Evolutionary conservation across 768 basidiomycete genomes (phyloP), one percentile per base, ranked within the genome.

Genomic region (Crassisporium funariophilum): DNA sequence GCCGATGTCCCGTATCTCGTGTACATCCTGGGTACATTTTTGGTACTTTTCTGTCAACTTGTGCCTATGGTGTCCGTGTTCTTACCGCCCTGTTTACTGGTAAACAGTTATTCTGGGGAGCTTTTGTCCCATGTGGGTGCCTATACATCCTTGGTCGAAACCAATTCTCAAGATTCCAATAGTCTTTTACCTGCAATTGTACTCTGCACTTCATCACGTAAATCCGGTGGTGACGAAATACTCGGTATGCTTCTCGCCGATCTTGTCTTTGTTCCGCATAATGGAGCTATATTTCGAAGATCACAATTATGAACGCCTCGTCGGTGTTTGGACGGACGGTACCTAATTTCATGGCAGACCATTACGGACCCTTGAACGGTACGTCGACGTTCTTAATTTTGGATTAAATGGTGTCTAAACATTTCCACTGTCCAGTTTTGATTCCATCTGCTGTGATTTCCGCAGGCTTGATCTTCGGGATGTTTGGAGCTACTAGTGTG

Each of bases 251-350:
- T 24, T 15, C 29, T 21, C n/a, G 11, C 9, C 21, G 10, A 13
- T 36, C 33, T 36, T 24, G 19, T 21, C 13, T 20, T 19, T 19
- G n/a, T n/a, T 4, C 31, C 7, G 19, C n/a, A 41, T 37, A 7
- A 8, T 11, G 16, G 27, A 12, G 27, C 36, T 22, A 41, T 16
- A 36, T n/a, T 19, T 44, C 46, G 25, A 52, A 78, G 77, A 69
- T 81, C 24, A 71, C 78, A 1, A 67, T 80, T 15, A 72, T 80
- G 68, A 81, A 81, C 47, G 77, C 65, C 2, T 70, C 76, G 2
- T 78, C 77, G 19, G 61, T 81, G n/a, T 66, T 81, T 50, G 83
- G 83, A n/a, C 73, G 83, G 33, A 76, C 75, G 5, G 49, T 84
- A 3, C 82, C 83, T 0, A 81, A 81, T 59, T 66, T 78, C 47